Percentiles rank a stretch among this genome's conserved stretches.
phyloP scores from a whole-genome alignment of 768 basidiomycete genomes.

The Kwoniella shandongensis region DNA sequence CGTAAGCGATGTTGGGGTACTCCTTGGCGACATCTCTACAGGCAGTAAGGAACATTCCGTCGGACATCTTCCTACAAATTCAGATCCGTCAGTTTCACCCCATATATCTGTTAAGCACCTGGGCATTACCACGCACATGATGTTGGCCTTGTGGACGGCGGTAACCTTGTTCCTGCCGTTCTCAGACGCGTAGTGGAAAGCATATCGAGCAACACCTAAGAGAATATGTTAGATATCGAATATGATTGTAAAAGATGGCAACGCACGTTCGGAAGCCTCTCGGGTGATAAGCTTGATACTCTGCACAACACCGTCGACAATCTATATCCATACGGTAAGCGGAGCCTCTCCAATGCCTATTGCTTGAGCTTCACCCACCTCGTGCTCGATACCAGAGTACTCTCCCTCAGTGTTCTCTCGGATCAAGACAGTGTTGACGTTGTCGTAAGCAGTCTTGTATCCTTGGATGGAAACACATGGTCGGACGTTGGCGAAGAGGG shows the following conservation, averaged over 20 bases:
- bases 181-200: conserved; percentile 93
- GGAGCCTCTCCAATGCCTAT: neutral
- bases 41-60: conserved; percentile 98
- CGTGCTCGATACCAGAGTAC: conserved; percentile 99
- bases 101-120: conserved; percentile 3
- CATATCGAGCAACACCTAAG: conserved; percentile 79
- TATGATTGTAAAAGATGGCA: neutral
- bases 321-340: conserved; percentile 55
- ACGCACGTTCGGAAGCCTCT: conserved; percentile 88
- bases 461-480: conserved; percentile 94
- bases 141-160: conserved; percentile 98
- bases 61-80: conserved; percentile 89
- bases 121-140: conserved; percentile 68
- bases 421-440: conserved; percentile 93
- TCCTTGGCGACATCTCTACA: conserved; percentile 95
- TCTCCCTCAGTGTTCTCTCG: conserved; percentile 99
- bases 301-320: conserved; percentile 97
- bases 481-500: conserved; percentile 96
- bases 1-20: conserved; percentile 88
- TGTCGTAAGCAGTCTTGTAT: conserved; percentile 97
- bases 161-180: conserved; percentile 88
- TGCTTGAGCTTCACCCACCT: conserved; percentile 59
- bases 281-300: conserved; percentile 99
- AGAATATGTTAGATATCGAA: neutral
- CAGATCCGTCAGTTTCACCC: neutral